Percentiles rank a stretch among this genome's conserved stretches.
phyloP scores from a whole-genome alignment of 2,329 filamentous ascomycete genomes.

The Aspergillus sclerotialis region DNA sequence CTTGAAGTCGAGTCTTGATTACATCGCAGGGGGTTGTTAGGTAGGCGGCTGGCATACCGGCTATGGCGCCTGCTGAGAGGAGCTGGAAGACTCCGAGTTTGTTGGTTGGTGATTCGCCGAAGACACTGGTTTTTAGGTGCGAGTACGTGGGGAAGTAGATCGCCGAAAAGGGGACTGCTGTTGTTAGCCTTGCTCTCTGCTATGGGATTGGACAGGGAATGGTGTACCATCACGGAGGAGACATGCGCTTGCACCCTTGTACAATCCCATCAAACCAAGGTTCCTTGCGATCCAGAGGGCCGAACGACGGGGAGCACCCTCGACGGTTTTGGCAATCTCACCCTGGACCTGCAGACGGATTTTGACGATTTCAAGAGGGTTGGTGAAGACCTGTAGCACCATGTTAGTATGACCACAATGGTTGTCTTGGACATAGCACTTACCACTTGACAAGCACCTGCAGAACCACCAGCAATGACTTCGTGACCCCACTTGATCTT shows the following conservation, averaged over 20 bases:
- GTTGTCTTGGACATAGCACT: slow-evolving; percentile 34
- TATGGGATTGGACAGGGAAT: slow-evolving; percentile 6
- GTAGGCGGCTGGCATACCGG: slow-evolving; percentile 86
- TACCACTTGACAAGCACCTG: slow-evolving; percentile 94
- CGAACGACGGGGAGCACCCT: slow-evolving; percentile 76
- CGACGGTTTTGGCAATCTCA: slow-evolving; percentile 81
- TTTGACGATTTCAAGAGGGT: slow-evolving; percentile 98
- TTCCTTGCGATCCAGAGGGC: slow-evolving; percentile 98
- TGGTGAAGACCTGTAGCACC: slow-evolving; percentile 72
- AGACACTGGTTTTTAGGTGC: slow-evolving; percentile 88
- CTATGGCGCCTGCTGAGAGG: slow-evolving; percentile 88
- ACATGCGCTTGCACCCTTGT: slow-evolving; percentile 94
- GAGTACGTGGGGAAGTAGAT: slow-evolving; percentile 98
- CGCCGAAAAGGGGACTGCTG: slow-evolving; percentile 78
- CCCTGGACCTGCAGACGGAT: slow-evolving; percentile 97
- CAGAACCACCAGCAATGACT: slow-evolving; percentile 78
- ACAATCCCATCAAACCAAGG: slow-evolving; percentile 85
- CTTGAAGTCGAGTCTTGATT: slow-evolving; percentile 97
- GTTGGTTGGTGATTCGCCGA: slow-evolving; percentile 80
- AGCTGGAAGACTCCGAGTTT: slow-evolving; percentile 87
- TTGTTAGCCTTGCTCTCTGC: slow-evolving; percentile 5
- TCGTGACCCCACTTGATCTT: slow-evolving; percentile 66
- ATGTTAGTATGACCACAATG: background rate
- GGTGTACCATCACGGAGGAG: slow-evolving; percentile 67
- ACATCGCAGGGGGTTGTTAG: slow-evolving; percentile 96